A percentile compares a stretch with the other conserved stretches of the same genome.
Conservation (phyloP, 306 rosid species). For the Rosa persica region DNA sequence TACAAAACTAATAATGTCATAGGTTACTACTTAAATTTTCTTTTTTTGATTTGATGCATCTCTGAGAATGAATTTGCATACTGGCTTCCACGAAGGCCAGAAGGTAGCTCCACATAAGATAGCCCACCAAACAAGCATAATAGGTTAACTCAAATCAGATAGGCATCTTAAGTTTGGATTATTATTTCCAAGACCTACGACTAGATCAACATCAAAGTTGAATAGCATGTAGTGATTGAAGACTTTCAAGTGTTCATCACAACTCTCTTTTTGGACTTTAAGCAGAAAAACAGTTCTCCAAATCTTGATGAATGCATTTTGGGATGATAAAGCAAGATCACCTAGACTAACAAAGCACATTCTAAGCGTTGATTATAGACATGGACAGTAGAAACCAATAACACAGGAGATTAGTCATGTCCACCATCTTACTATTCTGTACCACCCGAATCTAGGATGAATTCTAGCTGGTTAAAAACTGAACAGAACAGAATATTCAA, state of each 20-base stretch:
- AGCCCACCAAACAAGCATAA: neutral
- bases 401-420: neutral
- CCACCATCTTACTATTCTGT: neutral
- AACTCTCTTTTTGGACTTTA: neutral
- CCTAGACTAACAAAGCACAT: neutral
- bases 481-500: neutral
- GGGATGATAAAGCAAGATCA: neutral
- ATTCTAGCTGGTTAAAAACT: neutral
- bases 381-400: neutral
- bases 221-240: neutral
- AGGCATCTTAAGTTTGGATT: neutral
- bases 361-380: neutral
- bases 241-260: neutral
- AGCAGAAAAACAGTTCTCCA: neutral
- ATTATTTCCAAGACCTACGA: neutral
- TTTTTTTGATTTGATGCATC: neutral
- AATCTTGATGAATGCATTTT: neutral
- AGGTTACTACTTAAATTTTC: neutral
- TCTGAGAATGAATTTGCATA: neutral
- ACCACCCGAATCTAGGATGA: neutral
- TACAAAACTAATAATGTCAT: neutral
- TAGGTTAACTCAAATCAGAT: neutral
- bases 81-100: neutral
- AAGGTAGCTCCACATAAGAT: neutral
- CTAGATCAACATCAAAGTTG: constrained; percentile 3